These are phyloP conservation scores for Euclidium syriacum DNA, from an alignment of 345 rosid genomes.

Conservation along the genomic window DNA sequence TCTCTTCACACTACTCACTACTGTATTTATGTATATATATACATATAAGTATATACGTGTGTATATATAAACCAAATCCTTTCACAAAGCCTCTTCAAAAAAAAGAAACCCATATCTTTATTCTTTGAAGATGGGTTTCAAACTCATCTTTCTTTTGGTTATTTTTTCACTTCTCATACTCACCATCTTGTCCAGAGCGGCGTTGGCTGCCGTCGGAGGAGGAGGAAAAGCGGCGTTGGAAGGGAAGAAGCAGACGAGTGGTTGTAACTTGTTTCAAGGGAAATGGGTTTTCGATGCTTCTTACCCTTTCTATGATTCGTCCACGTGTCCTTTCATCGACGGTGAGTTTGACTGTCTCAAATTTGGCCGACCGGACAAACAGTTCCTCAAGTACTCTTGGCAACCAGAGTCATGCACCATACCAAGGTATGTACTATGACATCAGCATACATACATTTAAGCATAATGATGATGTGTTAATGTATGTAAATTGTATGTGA, in stretches of 20 bases:
- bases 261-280: constrained; percentile 78
- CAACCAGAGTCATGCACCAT: constrained; percentile 59
- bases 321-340: constrained; percentile 72
- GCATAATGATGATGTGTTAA: neutral
- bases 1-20: constrained; percentile 12
- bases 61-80: constrained; percentile 16
- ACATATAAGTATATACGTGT: neutral
- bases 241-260: constrained; percentile 45
- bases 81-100: constrained; percentile 3
- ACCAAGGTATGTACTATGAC: constrained; percentile 60
- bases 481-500: neutral
- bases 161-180: constrained; percentile 21
- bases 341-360: constrained; percentile 68
- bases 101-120: neutral
- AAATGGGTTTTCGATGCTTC: constrained; percentile 61
- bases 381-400: constrained; percentile 82
- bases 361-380: constrained; percentile 69
- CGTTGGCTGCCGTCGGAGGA: constrained; percentile 18
- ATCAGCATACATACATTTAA: neutral
- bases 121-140: constrained; percentile 32
- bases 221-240: constrained; percentile 23
- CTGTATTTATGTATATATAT: neutral
- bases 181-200: constrained; percentile 6
- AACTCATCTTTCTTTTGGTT: constrained; percentile 14
- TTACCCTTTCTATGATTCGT: constrained; percentile 56